Base-by-base conservation (phyloP, 352 stramenopile genomes). In the Globisporangium cylindrosporum region DNA sequence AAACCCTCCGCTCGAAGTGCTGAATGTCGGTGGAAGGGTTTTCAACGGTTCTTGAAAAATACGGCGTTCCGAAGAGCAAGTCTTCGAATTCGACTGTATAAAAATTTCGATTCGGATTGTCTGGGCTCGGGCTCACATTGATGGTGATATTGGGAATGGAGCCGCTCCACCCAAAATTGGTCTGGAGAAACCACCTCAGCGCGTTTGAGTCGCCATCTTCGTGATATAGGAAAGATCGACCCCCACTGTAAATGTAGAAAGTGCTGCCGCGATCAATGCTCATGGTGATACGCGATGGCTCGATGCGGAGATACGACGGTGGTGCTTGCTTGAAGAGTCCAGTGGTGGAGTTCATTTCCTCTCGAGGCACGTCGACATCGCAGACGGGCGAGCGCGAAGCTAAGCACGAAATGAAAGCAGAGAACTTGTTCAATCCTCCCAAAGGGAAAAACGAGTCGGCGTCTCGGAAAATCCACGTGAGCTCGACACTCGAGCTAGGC, bases 331-430 rank as follows among this genome's bases (percentile, higher is more conserved):
- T 1, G 6, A 12, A 32, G 22, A 62, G 4, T 1, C n/a, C 62
- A 5, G 15, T 62, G 4, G 0, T 56, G 2, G 48, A 32, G 34
- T 60, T 46, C n/a, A 27, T 22, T 20, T 68, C 51, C 0, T 32
- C 36, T 6, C 61, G 51, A 1, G 59, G 8, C 3, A 64, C 12
- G 41, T 73, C 64, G 14, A 79, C n/a, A 12, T 76, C 64, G 41
- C 78, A 84, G 4, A 38, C 9, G 1, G 63, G 48, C 8, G 43
- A 69, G 14, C 57, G 51, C 15, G 65, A 57, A 0, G 68, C 67
- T 34, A 81, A 34, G 68, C 78, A 88, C 3, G 46, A 49, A 10
- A 84, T 55, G 8, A 86, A 63, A 18, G 54, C 62, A n/a, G 72
- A 64, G 25, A 81, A 72, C 5, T 71, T 72, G 9, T 48, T 56